A percentile compares a stretch with the other conserved stretches of the same genome.
Evolutionary conservation across 1,284 basidiomycete genomes (phyloP).

Genomic region (Marasmius sp.): DNA sequence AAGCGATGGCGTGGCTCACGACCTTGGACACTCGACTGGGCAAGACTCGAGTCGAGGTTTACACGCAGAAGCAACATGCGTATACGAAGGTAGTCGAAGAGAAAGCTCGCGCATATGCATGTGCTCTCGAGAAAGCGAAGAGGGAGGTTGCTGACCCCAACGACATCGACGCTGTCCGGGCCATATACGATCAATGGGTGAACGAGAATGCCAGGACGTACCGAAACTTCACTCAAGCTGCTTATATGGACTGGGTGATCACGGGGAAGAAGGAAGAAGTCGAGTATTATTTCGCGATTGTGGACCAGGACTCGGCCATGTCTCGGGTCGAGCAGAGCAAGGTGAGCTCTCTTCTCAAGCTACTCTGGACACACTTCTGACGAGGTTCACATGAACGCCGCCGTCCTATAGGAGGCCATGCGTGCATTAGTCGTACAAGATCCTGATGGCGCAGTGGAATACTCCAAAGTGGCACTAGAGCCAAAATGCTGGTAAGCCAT

Average conservation of each 20-base stretch:
- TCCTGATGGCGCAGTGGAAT: background rate
- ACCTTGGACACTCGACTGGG: no score
- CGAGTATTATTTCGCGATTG: background rate
- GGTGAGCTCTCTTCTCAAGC: background rate
- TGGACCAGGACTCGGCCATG: slow-evolving; percentile 1
- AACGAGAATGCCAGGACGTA: background rate
- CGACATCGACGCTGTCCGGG: background rate
- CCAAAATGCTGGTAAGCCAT: background rate
- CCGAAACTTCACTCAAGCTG: background rate
- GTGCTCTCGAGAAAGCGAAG: background rate
- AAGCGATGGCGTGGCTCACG: background rate
- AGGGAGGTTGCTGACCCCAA: background rate
- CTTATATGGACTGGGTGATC: slow-evolving; percentile 3
- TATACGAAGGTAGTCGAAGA: background rate
- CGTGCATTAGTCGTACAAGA: background rate
- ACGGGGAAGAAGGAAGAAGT: slow-evolving; percentile 1
- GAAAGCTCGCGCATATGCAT: background rate
- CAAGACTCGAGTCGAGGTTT: background rate
- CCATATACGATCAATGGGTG: background rate
- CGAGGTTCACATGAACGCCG: no score
- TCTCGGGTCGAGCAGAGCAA: background rate
- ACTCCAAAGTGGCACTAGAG: background rate
- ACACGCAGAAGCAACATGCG: background rate
- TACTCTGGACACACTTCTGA: background rate
- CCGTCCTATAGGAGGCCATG: background rate